Evolutionary conservation across 192 early-diverging fungal genomes (phyloP), one percentile per base, ranked within the genome.

Genomic region (Rhizoclosmatium globosum): DNA sequence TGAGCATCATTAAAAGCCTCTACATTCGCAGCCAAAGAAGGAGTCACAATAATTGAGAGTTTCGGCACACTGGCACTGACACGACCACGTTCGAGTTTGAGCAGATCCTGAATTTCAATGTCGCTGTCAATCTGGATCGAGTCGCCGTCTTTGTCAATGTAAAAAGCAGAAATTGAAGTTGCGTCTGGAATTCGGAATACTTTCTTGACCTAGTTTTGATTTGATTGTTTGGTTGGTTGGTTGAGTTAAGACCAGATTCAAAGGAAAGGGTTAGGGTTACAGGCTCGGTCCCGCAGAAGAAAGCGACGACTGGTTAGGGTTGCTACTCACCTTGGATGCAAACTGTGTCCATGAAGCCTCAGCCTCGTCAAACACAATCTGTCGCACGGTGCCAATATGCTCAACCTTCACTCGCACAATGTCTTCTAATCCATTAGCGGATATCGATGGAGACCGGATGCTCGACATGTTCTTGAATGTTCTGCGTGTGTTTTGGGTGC

Each of bases 111-210:
- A 39, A 74, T 9, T 44, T 74, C 72, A 1, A 19, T 23, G 42
- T 60, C 61, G 1, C 23, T 43, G 59, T 74, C 72, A 45, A 74
- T 44, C 15, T 19, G 39, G 23, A 74, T 74, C 43, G 72, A 43
- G 45, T 74, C 72, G 42, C 72, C 72, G 61, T 74, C 72, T 74
- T 74, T 59, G 59, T 74, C 72, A 42, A 47, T 38, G 72, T 74
- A 74, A n/a, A 41, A 46, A 7, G 59, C 72, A 47, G 61, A 19
- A n/a, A 74, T 47, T 6, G 59, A 3, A 13, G 9, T 6, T 2
- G n/a, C 7, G 58, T 19, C 11, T 23, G 72, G 42, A 17, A 74
- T 56, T 9, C 39, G 9, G 72, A 74, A 74, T 6, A 43, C 15
- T n/a, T 60, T 11, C 21, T 38, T 64, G 38, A 44, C 60, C 72